A percentile compares a stretch with the other conserved stretches of the same genome.
Conservation (phyloP, 2,329 filamentous ascomycete species). For the Geosmithia flava region DNA sequence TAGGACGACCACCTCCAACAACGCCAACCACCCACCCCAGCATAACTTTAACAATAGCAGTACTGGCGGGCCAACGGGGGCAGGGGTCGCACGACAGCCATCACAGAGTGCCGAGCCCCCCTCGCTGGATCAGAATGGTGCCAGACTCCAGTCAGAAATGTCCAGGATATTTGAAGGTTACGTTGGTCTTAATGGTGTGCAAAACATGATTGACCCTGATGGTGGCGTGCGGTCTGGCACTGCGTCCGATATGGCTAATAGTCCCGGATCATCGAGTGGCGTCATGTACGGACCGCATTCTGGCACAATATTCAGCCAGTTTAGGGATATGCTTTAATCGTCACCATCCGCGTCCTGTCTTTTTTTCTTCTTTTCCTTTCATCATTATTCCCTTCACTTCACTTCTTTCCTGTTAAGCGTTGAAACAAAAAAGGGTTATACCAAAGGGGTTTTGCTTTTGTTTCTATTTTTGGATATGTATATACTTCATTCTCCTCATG, state of each 20-base stretch:
- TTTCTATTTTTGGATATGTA: not conserved
- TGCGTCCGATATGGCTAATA: slow-evolving; percentile 8
- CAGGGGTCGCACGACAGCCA: not conserved
- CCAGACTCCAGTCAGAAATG: slow-evolving; percentile 41
- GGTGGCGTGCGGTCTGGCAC: slow-evolving; percentile 8
- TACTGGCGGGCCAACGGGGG: slow-evolving; percentile 7
- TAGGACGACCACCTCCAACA: slow-evolving; percentile 1
- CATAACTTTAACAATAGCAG: not conserved
- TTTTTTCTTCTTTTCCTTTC: not conserved
- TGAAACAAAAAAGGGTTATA: not conserved
- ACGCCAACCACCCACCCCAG: not conserved
- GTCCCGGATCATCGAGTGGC: slow-evolving; percentile 7
- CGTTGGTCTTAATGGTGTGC: slow-evolving; percentile 20
- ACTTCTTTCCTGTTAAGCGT: not conserved
- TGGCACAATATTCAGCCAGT: slow-evolving; percentile 21
- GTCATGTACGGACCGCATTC: slow-evolving; percentile 12
- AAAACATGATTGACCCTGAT: slow-evolving; percentile 13
- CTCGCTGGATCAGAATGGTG: slow-evolving; percentile 26
- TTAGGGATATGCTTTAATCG: slow-evolving; percentile 23
- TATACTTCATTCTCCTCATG: not conserved
- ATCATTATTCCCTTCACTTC: not conserved
- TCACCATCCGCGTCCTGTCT: not conserved
- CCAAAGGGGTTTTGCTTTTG: not conserved
- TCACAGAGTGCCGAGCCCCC: slow-evolving; percentile 3
- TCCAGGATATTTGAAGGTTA: slow-evolving; percentile 30